Percentiles rank a stretch among this genome's conserved stretches.
phyloP scores from a whole-genome alignment of 1,284 basidiomycete species.

The Grifola frondosa region DNA sequence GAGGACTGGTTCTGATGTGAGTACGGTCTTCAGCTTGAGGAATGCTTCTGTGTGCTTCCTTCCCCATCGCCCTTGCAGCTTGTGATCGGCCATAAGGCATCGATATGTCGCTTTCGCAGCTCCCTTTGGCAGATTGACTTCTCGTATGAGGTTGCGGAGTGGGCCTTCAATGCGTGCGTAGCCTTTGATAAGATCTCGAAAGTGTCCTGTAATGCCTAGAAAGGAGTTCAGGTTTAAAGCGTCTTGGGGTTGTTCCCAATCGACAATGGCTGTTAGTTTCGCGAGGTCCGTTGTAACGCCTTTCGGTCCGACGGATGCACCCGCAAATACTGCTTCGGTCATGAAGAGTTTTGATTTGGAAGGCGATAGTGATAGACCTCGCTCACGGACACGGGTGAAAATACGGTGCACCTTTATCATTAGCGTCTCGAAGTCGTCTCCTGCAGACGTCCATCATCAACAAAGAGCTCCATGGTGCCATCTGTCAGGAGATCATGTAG shows the following conservation, averaged over 20 bases:
- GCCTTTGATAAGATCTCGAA: constrained; percentile 19
- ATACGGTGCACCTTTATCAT: constrained; percentile 23
- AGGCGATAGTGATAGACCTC: constrained; percentile 32
- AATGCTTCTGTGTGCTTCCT: constrained; percentile 10
- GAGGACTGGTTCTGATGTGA: constrained; percentile 18
- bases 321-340: constrained; percentile 33
- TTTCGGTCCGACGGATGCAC: constrained; percentile 26
- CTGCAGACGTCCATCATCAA: constrained; percentile 34
- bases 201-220: constrained; percentile 27
- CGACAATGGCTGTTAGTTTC: constrained; percentile 36
- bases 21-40: constrained; percentile 9
- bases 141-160: constrained; percentile 10
- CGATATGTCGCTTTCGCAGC: constrained; percentile 5
- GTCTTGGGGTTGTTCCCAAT: constrained; percentile 33
- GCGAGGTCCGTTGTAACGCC: constrained; percentile 33
- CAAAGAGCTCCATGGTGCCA: constrained; percentile 31
- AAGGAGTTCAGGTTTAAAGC: constrained; percentile 28
- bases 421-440: constrained; percentile 26
- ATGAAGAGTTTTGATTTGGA: constrained; percentile 34
- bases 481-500: constrained; percentile 34
- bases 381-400: constrained; percentile 21
- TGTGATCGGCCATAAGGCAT: background rate
- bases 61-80: constrained; percentile 7
- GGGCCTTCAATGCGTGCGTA: constrained; percentile 17
- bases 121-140: constrained; percentile 3